Conservation (phyloP, 257 asterid species). For the Solanum etuberosum region DNA sequence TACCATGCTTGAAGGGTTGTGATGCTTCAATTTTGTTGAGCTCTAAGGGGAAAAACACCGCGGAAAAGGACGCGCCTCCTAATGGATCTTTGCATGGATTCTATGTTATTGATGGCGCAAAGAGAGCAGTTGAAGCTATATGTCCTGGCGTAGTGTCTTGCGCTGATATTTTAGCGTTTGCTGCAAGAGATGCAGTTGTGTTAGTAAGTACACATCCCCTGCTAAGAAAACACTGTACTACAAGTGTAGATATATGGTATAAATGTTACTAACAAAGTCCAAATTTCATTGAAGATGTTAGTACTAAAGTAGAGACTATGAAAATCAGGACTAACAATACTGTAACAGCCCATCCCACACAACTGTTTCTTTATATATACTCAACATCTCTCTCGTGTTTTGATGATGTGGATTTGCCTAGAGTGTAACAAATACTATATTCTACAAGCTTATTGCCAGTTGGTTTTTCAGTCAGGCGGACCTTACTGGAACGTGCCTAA, state of each 20-base stretch:
- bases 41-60: conserved; percentile 42
- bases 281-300: neutral
- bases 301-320: neutral
- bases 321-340: neutral
- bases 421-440: neutral
- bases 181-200: conserved; percentile 75
- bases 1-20: conserved; percentile 38
- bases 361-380: too few species aligned
- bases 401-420: neutral
- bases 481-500: conserved; percentile 64
- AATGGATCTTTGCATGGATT: conserved; percentile 59
- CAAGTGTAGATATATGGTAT: neutral
- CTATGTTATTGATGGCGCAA: conserved; percentile 49
- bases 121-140: conserved; percentile 47
- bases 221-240: neutral
- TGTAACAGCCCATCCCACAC: neutral
- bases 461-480: conserved; percentile 52
- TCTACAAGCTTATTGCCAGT: neutral
- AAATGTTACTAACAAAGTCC: neutral
- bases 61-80: conserved; percentile 63
- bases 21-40: conserved; percentile 65
- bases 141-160: conserved; percentile 69
- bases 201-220: conserved; percentile 24
- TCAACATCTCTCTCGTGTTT: neutral
- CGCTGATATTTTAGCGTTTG: conserved; percentile 68